Percentiles rank a stretch among this genome's conserved stretches.
phyloP scores from a whole-genome alignment of 2,329 filamentous ascomycete species.

The Macrophomina phaseolina region DNA sequence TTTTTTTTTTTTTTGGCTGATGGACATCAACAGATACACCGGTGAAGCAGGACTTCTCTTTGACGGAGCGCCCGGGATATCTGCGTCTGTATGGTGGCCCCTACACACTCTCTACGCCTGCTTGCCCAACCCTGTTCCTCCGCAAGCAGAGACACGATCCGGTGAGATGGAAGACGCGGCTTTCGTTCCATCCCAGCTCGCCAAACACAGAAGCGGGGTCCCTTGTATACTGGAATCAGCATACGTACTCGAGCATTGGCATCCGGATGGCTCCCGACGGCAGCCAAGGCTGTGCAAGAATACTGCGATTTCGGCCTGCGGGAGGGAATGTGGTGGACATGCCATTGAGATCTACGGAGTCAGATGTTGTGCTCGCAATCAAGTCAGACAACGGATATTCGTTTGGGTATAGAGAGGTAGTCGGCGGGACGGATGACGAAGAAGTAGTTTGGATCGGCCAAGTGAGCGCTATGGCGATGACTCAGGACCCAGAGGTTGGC shows the following conservation, averaged over 20 bases:
- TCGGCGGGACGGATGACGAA: constrained; percentile 14
- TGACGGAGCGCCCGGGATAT: constrained; percentile 51
- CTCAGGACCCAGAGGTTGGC: constrained; percentile 46
- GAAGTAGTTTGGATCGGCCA: constrained; percentile 37
- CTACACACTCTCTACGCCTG: constrained; percentile 58
- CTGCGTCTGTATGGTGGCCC: constrained; percentile 60
- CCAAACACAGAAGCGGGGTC: constrained; percentile 58
- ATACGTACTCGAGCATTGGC: constrained; percentile 52
- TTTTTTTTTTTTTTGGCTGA: background rate
- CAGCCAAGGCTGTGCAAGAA: constrained; percentile 28
- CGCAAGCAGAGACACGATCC: constrained; percentile 58
- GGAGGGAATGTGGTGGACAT: constrained; percentile 31
- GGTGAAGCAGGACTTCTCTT: constrained; percentile 52
- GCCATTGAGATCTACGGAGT: constrained; percentile 21
- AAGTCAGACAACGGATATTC: constrained; percentile 36
- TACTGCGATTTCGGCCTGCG: constrained; percentile 37
- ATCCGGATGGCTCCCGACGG: constrained; percentile 36
- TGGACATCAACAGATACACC: constrained; percentile 51
- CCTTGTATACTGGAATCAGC: constrained; percentile 61
- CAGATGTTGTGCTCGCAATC: constrained; percentile 37
- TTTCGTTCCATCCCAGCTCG: constrained; percentile 55
- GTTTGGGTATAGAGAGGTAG: constrained; percentile 36
- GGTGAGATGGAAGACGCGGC: constrained; percentile 50
- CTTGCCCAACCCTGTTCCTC: constrained; percentile 59
- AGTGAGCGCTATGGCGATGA: constrained; percentile 43